Evolutionary conservation across 768 basidiomycete species (phyloP), one percentile per base, ranked within the genome.

Genomic region (Suillus bovinus): DNA sequence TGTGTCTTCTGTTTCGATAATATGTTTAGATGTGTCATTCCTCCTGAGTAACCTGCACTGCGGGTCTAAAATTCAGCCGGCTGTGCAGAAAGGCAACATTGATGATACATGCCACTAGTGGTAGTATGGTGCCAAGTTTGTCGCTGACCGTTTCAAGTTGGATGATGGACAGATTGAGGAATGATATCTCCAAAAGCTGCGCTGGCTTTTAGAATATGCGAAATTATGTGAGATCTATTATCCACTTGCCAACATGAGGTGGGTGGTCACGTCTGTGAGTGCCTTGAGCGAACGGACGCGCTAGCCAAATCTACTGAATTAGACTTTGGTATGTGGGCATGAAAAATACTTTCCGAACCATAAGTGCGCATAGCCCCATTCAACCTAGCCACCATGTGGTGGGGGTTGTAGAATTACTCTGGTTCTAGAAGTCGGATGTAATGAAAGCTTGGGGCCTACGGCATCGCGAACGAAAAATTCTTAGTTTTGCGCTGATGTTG

Each of bases 71-170:
- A 10, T 41, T 39, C 20, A 5, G 1, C 27, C 36, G 61, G 61
- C 60, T 63, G 60, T 53, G 59, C 36, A 24, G 24, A 54, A 3
- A 27, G 13, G 36, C 16, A 31, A 60, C 13, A 1, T 53, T 24
- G 31, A 38, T 36, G 47, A 5, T 50, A 47, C 10, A 17, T 54
- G 27, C 44, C 44, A 31, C n/a, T 36, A 39, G 31, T 36, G 24
- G n/a, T 49, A 52, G 27, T 8, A 13, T 13, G 14, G 11, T 36
- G 22, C 54, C 20, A 38, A 34, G 60, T 55, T 54, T 42, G 60
- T 63, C 29, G 67, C 59, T 70, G 59, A 69, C 71, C 63, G 38
- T 46, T 38, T 55, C 54, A 50, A 31, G 59, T 60, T 52, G 33
- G 22, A 47, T 63, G 53, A 33, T 29, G 47, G 24, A 49, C 47